Evolutionary conservation across 116 monocot genomes (phyloP), one percentile per base, ranked within the genome.

Genomic region (Papilionanthe hybrid): DNA sequence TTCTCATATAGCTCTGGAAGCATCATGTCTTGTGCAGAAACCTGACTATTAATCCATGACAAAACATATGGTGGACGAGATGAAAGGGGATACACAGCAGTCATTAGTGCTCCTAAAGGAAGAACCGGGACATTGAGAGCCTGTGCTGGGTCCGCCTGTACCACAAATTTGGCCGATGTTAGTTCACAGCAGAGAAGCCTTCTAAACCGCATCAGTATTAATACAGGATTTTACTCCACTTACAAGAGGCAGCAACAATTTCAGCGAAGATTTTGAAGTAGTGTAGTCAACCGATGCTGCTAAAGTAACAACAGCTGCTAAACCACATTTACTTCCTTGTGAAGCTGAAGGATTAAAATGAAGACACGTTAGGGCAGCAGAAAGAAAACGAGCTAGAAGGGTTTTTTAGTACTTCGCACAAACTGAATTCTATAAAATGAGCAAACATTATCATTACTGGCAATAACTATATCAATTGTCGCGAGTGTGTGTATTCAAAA

Each of bases 201-300:
- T 48, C 5, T 42, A 43, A 73, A 45, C 19, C 5, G 11, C n/a
- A 75, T 12, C 75, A 27, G 8, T 12, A 13, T 8, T 3, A 48
- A 48, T 49, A 48, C 6, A 48, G 41, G 45, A 48, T 75, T 48
- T 68, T 49, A 48, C 53, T 79, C 63, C 23, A 87, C 94, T 87
- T 88, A 99, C 98, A 87, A 99, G 93, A 82, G 98, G 94, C 81
- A 99, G 42, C 68, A 99, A 45, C 77, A 92, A 82, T 82, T 94
- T 99, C 43, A 94, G 79, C 73, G 94, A 94, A 57, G 98, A 99
- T 66, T 82, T 90, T 42, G 98, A 99, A 57, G 93, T 78, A 15
- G 91, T 93, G 65, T 99, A 99, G 82, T 99, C 98, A 77, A 99
- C 85, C 55, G 98, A 99, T 27, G 98, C 92, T 80, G 98, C 98